Evolutionary conservation across 2,329 filamentous ascomycete genomes (phyloP), one percentile per base, ranked within the genome.

Genomic region (Cladosporium cucumerinum): DNA sequence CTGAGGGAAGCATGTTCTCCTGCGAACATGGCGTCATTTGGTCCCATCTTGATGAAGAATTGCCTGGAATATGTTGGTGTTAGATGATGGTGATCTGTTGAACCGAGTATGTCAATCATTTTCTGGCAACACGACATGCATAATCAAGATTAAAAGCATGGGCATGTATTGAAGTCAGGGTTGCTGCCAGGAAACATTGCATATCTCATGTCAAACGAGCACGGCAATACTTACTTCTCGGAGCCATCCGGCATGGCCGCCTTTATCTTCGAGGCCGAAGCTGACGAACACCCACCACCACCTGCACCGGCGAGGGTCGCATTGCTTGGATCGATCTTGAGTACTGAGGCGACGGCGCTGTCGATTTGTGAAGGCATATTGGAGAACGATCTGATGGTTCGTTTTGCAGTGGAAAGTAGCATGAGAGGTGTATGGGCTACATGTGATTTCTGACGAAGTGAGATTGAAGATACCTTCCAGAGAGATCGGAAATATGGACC

Each of bases 1-100:
- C 93, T 93, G 63, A 97, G 86, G 2, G 92, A 96, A 58, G 86
- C 85, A 74, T 92, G 89, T 78, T 97, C 94, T 66, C 93, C 89
- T 77, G 81, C 79, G 73, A 93, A 93, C 90, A 93, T 93, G 39
- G 82, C 69, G 55, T 85, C 60, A 18, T 62, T 62, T 12, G 60
- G 60, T 3, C 60, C 88, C 0, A 84, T 91, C 77, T 94, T 93
- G 76, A 93, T 85, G 74, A 93, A 94, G 72, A 85, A 93, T 10
- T 61, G 43, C 34, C 23, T 81, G 78, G 7, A 21, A 1, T 18
- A 7, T 14, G 18, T 32, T 21, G n/a, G 8, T 12, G n/a, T 46
- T 46, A 46, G n/a, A 21, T 46, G 39, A 3, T 46, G 8, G 8
- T 21, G 39, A n/a, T 46, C 39, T 46, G n/a, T 46, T 46, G n/a